phyloP scores from a whole-genome alignment of 805 yeast genomes.

The Naumovozyma castellii region DNA sequence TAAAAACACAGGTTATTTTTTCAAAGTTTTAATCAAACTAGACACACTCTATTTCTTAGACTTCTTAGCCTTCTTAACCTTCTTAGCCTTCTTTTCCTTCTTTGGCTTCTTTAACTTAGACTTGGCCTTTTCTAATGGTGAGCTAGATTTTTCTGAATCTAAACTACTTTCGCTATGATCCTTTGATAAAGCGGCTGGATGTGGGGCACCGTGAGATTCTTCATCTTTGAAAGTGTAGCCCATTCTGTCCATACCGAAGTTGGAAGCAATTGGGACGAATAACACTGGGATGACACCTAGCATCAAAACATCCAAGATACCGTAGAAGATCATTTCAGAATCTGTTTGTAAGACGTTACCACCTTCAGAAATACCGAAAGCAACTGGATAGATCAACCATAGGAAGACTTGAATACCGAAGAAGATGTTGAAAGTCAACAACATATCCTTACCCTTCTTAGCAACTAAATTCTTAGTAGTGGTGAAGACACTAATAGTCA shows the following conservation, averaged over 20 bases:
- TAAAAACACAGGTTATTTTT: too few relatives aligned
- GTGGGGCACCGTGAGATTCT: conserved; percentile 2
- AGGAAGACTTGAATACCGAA: conserved; percentile 23
- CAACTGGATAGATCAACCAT: conserved; percentile 32
- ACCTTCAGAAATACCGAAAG: conserved; percentile 38
- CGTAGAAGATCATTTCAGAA: conserved; percentile 48
- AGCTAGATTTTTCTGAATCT: conserved; percentile 10
- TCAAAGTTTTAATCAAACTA: too few relatives aligned
- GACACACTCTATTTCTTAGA: too few relatives aligned
- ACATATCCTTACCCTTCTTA: conserved; percentile 12
- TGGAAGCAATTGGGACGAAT: conserved; percentile 14
- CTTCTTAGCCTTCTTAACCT: too few relatives aligned
- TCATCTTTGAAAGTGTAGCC: conserved; percentile 7
- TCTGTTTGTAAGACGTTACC: conserved; percentile 51
- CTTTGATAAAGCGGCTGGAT: conserved; percentile 1
- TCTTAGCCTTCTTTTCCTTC: conserved; percentile 11
- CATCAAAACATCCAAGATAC: conserved; percentile 42
- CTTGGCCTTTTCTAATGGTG: conserved; percentile 3
- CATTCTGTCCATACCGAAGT: conserved; percentile 19
- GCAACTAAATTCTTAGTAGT: conserved; percentile 14
- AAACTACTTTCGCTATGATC: conserved; percentile 2
- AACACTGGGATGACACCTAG: conserved; percentile 28
- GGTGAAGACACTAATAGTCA: conserved; percentile 12
- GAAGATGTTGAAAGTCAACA: conserved; percentile 12
- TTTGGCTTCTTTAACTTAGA: conserved; percentile 6